phyloP scores from a whole-genome alignment of 768 basidiomycete species.

The Boletus rubroflammeus region DNA sequence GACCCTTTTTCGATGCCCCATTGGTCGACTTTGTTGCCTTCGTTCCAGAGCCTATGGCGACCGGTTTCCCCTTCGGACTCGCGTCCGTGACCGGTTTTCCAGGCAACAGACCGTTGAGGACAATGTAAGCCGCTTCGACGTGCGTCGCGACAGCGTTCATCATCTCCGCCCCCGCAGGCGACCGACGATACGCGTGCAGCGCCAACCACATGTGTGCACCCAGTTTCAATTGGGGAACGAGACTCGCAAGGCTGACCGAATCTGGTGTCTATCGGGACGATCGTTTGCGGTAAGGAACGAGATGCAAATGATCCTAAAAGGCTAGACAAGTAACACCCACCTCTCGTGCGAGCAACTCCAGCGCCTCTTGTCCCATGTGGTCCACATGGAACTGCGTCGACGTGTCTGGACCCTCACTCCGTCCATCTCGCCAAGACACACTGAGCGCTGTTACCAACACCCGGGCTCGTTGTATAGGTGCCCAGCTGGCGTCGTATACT shows the following conservation, averaged over 20 bases:
- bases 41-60: slow-evolving; percentile 15
- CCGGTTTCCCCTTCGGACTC: slow-evolving; percentile 22
- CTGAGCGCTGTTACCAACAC: slow-evolving; percentile 54
- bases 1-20: slow-evolving; percentile 39
- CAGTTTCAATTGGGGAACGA: slow-evolving; percentile 48
- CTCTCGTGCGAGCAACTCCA: slow-evolving; percentile 38
- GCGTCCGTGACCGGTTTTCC: slow-evolving; percentile 12
- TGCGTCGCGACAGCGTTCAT: slow-evolving; percentile 46
- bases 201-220: slow-evolving; percentile 65
- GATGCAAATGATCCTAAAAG: not conserved
- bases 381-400: slow-evolving; percentile 28
- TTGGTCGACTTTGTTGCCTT: slow-evolving; percentile 8
- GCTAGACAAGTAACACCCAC: slow-evolving; percentile 33
- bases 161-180: slow-evolving; percentile 38
- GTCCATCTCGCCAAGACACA: slow-evolving; percentile 31
- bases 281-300: not conserved
- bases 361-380: slow-evolving; percentile 39
- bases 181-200: slow-evolving; percentile 62
- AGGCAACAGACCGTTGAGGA: slow-evolving; percentile 41
- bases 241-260: slow-evolving; percentile 28
- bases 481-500: slow-evolving; percentile 44
- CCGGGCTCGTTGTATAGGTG: slow-evolving; percentile 59
- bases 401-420: slow-evolving; percentile 20
- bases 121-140: slow-evolving; percentile 48
- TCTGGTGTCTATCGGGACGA: slow-evolving; percentile 25